These are phyloP conservation scores for Phoenix dactylifera DNA, from an alignment of 176 grass and related monocot species.

Conservation along the genomic window DNA sequence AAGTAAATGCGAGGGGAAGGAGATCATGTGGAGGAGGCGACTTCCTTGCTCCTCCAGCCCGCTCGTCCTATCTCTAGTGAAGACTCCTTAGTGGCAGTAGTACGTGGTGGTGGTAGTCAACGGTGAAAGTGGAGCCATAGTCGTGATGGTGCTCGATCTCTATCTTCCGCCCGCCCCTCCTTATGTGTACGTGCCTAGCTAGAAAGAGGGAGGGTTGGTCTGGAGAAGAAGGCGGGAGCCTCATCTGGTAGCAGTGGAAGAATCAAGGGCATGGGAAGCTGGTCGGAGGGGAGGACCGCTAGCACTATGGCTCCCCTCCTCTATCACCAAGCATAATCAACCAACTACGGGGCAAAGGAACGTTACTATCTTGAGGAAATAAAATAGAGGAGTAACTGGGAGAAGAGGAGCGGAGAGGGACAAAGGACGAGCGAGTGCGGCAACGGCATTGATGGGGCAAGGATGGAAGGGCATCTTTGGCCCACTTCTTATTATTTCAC, in stretches of 20 bases:
- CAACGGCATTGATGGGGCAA: no score
- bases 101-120: neutral
- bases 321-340: neutral
- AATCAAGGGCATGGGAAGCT: neutral
- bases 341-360: no score
- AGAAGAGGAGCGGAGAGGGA: no score
- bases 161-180: neutral
- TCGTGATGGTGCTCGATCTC: neutral
- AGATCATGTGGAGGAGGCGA: neutral
- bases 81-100: neutral
- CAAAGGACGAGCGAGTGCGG: no score
- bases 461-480: no score
- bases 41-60: neutral
- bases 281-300: neutral
- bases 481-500: no score
- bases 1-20: no score
- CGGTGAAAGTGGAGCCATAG: neutral
- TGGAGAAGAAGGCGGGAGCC: neutral
- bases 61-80: neutral
- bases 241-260: neutral
- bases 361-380: no score
- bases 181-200: no score
- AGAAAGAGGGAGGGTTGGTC: no score
- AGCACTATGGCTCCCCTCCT: neutral
- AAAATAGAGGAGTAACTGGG: no score